These are phyloP conservation scores for Starmera pachycereana DNA, from an alignment of 805 yeast genomes.

Conservation along the genomic window DNA sequence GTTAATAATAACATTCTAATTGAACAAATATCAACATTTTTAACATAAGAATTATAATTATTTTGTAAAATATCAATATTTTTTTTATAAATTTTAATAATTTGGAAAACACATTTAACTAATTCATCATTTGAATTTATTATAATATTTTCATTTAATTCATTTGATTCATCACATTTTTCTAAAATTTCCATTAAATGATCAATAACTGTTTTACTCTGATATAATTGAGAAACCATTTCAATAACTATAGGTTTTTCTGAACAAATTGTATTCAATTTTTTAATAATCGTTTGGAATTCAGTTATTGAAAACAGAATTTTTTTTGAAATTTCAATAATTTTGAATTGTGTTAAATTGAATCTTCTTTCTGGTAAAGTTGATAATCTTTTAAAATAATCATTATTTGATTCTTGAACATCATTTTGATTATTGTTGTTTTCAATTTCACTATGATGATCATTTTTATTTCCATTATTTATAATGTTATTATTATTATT, in stretches of 20 bases:
- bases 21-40: slow-evolving; percentile 51
- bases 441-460: slow-evolving; percentile 6
- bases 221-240: slow-evolving; percentile 39
- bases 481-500: background rate
- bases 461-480: background rate
- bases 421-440: too few relatives aligned
- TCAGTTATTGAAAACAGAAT: slow-evolving; percentile 54
- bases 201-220: slow-evolving; percentile 46
- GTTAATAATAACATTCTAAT: slow-evolving; percentile 54
- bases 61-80: slow-evolving; percentile 38
- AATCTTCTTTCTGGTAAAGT: slow-evolving; percentile 43
- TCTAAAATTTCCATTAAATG: slow-evolving; percentile 48
- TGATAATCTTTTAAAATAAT: slow-evolving; percentile 56
- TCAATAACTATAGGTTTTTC: slow-evolving; percentile 45
- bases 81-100: slow-evolving; percentile 38
- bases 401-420: slow-evolving; percentile 22
- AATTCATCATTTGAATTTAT: slow-evolving; percentile 23
- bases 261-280: slow-evolving; percentile 46
- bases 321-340: slow-evolving; percentile 45
- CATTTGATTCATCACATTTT: slow-evolving; percentile 33
- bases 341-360: slow-evolving; percentile 11
- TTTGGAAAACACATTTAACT: slow-evolving; percentile 26
- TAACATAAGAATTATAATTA: slow-evolving; percentile 38
- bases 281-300: slow-evolving; percentile 47
- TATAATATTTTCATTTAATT: slow-evolving; percentile 14